Evolutionary conservation across 805 yeast genomes (phyloP).

Genomic region (Metschnikowia dekortorum): DNA sequence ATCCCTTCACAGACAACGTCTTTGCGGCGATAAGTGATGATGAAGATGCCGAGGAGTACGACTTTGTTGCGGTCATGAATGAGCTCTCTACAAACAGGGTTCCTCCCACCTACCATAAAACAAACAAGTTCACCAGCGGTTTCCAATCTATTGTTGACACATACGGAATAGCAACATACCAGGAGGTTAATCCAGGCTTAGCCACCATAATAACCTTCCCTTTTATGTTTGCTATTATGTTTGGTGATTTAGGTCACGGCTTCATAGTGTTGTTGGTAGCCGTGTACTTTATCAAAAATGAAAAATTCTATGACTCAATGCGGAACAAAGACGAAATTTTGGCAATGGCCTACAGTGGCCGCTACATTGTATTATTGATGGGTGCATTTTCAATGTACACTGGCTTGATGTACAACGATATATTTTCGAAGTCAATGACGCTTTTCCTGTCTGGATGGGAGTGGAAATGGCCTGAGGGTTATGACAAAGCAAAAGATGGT

Average conservation of each 20-base stretch:
- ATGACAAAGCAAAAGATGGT: conserved; percentile 23
- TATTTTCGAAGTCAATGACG: conserved; percentile 66
- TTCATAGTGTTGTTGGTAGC: conserved; percentile 56
- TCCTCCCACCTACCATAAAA: conserved; percentile 69
- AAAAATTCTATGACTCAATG: conserved; percentile 47
- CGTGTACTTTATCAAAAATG: conserved; percentile 49
- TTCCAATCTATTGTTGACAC: conserved; percentile 71
- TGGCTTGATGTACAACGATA: conserved; percentile 68
- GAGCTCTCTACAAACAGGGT: conserved; percentile 59
- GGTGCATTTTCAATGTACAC: conserved; percentile 71
- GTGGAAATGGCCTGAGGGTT: conserved; percentile 49
- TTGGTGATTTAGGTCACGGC: conserved; percentile 83
- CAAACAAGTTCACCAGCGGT: conserved; percentile 65
- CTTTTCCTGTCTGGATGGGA: conserved; percentile 68
- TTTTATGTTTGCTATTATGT: conserved; percentile 80
- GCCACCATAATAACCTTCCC: conserved; percentile 75
- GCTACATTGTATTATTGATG: conserved; percentile 67
- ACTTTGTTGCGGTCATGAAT: conserved; percentile 43
- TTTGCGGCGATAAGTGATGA: conserved; percentile 14
- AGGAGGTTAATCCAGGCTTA: conserved; percentile 71
- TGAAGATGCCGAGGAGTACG: conserved; percentile 15
- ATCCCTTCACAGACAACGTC: conserved; percentile 4
- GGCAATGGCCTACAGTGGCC: conserved; percentile 71
- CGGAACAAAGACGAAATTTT: conserved; percentile 65
- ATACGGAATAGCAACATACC: conserved; percentile 73